Conservation (phyloP, 805 yeast species). For the Monosporozyma yasuniensis region DNA sequence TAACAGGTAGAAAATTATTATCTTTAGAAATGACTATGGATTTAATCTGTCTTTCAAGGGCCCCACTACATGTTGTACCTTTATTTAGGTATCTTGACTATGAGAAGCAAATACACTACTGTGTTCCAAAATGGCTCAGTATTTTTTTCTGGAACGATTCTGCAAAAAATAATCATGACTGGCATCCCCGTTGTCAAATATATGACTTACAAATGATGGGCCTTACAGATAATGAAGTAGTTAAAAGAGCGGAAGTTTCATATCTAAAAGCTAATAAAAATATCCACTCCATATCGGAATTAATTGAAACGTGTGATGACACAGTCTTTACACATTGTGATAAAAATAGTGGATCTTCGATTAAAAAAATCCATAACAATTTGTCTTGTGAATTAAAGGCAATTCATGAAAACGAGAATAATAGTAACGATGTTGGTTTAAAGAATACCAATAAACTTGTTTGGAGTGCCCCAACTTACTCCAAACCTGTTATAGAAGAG, state of each 20-base stretch:
- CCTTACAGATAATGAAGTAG: conserved; percentile 81
- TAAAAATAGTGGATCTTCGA: background rate
- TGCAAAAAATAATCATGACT: conserved; percentile 39
- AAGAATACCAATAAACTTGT: conserved; percentile 6
- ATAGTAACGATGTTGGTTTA: background rate
- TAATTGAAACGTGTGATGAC: conserved; percentile 63
- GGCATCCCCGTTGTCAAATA: conserved; percentile 93
- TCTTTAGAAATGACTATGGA: conserved; percentile 82
- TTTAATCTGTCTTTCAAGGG: conserved; percentile 76
- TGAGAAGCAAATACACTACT: conserved; percentile 46
- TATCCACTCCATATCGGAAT: conserved; percentile 40
- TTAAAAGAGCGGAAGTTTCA: conserved; percentile 52
- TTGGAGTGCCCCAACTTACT: conserved; percentile 24
- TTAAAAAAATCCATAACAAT: background rate
- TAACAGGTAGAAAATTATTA: conserved; percentile 66
- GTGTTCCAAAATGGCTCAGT: conserved; percentile 94
- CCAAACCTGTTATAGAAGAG: conserved; percentile 19
- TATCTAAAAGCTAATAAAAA: conserved; percentile 35
- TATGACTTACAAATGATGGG: conserved; percentile 99
- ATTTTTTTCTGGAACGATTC: conserved; percentile 77
- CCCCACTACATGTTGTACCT: conserved; percentile 90
- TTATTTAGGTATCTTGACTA: conserved; percentile 61
- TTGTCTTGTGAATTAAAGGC: background rate
- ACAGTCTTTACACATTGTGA: conserved; percentile 35
- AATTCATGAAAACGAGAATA: background rate